These are phyloP conservation scores for Sporothrix brasiliensis DNA, from an alignment of 2,329 filamentous ascomycete genomes.

Conservation along the genomic window DNA sequence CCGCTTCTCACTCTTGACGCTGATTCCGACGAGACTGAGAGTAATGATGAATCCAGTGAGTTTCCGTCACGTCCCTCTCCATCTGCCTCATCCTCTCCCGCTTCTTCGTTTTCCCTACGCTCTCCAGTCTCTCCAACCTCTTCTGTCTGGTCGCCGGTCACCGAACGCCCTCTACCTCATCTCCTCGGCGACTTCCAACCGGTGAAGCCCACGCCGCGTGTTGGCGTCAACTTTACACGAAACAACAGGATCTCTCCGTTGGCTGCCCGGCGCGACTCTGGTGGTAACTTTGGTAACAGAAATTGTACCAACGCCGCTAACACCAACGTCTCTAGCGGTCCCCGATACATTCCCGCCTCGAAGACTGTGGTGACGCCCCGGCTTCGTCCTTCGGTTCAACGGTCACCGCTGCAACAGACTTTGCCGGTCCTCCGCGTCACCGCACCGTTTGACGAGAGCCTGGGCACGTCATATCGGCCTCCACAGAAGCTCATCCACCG, in stretches of 20 bases:
- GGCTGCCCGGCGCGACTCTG: neutral
- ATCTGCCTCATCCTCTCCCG: neutral
- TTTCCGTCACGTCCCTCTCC: neutral
- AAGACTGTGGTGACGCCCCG: neutral
- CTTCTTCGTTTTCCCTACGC: neutral
- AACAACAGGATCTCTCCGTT: neutral
- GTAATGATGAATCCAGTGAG: neutral
- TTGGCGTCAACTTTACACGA: neutral
- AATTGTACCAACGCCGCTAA: neutral
- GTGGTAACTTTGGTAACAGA: neutral
- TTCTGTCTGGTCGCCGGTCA: neutral
- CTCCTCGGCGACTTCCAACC: too few relatives aligned
- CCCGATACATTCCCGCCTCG: constrained; percentile 6
- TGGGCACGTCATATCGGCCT: neutral
- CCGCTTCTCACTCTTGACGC: neutral
- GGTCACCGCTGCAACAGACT: neutral
- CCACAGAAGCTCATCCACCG: neutral
- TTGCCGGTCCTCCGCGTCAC: neutral
- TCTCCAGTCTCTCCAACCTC: neutral
- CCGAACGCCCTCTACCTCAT: neutral
- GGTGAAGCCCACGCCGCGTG: neutral
- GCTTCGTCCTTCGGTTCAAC: neutral
- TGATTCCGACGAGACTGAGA: neutral
- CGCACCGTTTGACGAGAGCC: constrained; percentile 1
- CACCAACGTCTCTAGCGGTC: neutral